Conservation (phyloP, 495 filamentous ascomycete species). For the Clavariopsis aquatica region DNA sequence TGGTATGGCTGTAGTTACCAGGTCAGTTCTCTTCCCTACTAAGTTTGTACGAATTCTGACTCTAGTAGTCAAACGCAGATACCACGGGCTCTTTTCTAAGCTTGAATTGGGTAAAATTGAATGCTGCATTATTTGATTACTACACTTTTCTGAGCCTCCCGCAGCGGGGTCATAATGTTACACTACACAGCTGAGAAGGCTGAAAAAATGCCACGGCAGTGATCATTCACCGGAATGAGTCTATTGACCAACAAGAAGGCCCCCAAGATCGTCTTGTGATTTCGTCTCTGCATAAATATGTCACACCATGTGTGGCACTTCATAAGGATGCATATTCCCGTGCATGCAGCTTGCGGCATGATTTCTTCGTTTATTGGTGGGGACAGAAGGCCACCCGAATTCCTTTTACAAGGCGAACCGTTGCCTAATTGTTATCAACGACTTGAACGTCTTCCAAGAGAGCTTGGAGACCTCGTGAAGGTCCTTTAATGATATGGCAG, state of each 20-base stretch:
- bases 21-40: no score
- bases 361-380: not conserved
- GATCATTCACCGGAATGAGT: not conserved
- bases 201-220: not conserved
- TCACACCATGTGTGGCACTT: not conserved
- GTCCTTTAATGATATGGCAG: not conserved
- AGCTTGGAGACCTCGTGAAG: no score
- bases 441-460: no score
- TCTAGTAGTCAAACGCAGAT: no score
- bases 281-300: not conserved
- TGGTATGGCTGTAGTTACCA: no score
- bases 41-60: no score
- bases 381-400: not conserved
- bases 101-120: no score
- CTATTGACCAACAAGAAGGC: not conserved
- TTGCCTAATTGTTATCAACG: constrained; percentile 5
- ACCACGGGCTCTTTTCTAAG: no score
- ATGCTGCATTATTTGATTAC: no score
- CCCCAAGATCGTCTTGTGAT: constrained; percentile 4
- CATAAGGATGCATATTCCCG: not conserved
- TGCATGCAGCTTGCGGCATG: not conserved
- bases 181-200: not conserved
- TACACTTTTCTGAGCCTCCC: no score
- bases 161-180: not conserved
- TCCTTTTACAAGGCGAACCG: not conserved